Percentiles rank a stretch among this genome's conserved stretches.
These are phyloP conservation scores for Liriodendron chinense DNA, from an alignment of 164 flowering plant genomes.

Conservation along the genomic window DNA sequence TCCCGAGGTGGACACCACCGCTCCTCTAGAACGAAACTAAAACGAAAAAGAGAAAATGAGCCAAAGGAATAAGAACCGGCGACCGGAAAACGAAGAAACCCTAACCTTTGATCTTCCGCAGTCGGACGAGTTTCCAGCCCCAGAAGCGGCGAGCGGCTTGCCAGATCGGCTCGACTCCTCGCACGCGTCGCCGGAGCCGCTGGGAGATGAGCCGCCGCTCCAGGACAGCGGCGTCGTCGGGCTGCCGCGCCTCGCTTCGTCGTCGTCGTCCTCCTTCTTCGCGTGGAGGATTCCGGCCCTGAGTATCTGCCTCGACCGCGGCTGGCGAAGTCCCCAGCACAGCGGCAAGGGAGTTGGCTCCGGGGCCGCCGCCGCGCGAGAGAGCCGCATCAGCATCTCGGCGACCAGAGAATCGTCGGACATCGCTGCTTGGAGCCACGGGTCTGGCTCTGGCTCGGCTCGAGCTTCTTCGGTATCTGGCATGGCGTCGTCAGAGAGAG, in stretches of 20 bases:
- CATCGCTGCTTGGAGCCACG: constrained; percentile 38
- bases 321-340: constrained; percentile 45
- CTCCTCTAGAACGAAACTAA: neutral
- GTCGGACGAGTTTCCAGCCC: neutral
- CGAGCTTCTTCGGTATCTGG: neutral
- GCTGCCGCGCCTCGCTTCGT: constrained; percentile 29
- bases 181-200: constrained; percentile 28
- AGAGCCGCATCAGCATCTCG: constrained; percentile 29
- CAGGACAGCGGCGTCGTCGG: constrained; percentile 69
- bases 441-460: constrained; percentile 23
- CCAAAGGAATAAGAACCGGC: neutral
- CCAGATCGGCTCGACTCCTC: constrained; percentile 18
- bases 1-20: neutral
- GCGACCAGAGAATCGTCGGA: constrained; percentile 29
- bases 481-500: neutral
- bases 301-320: constrained; percentile 32
- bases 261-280: constrained; percentile 22
- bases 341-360: constrained; percentile 10
- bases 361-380: constrained; percentile 4
- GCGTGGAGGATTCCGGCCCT: neutral
- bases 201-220: constrained; percentile 45
- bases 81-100: neutral
- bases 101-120: constrained; percentile 17
- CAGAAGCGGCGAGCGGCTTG: neutral
- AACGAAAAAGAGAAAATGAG: neutral